Percentiles rank a stretch among this genome's conserved stretches.
Conservation (phyloP, 352 stramenopile species). For the Albugo laibachii region DNA sequence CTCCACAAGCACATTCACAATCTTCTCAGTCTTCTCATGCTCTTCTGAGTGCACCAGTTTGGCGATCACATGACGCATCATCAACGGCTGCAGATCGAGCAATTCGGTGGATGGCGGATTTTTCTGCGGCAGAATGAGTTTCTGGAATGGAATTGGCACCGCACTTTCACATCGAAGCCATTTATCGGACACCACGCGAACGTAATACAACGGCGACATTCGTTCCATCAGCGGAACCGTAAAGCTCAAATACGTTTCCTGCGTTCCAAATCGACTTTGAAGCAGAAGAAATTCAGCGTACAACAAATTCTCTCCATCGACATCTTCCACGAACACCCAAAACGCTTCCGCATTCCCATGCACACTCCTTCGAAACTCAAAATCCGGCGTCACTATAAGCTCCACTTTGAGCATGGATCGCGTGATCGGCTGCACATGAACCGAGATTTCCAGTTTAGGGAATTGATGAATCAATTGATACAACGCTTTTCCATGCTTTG, state of each 20-base stretch:
- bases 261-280: conserved; percentile 61
- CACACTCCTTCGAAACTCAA: conserved; percentile 92
- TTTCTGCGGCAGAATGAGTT: conserved; percentile 97
- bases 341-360: conserved; percentile 95
- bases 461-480: conserved; percentile 99
- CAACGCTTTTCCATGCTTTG: conserved; percentile 94
- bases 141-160: conserved; percentile 95
- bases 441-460: conserved; percentile 90
- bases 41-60: conserved; percentile 37
- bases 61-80: conserved; percentile 71
- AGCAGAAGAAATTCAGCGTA: conserved; percentile 96
- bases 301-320: conserved; percentile 96
- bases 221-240: conserved; percentile 96
- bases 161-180: conserved; percentile 96
- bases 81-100: conserved; percentile 93
- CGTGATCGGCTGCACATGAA: conserved; percentile 96
- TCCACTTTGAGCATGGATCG: conserved; percentile 93
- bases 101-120: conserved; percentile 94
- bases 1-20: conserved; percentile 29
- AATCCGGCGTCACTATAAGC: conserved; percentile 91
- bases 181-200: conserved; percentile 93
- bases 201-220: conserved; percentile 96
- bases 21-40: conserved; percentile 13
- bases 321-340: conserved; percentile 97
- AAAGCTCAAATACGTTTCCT: conserved; percentile 82